Evolutionary conservation across 306 rosid species (phyloP).

Genomic region (Prunus fruticosa): DNA sequence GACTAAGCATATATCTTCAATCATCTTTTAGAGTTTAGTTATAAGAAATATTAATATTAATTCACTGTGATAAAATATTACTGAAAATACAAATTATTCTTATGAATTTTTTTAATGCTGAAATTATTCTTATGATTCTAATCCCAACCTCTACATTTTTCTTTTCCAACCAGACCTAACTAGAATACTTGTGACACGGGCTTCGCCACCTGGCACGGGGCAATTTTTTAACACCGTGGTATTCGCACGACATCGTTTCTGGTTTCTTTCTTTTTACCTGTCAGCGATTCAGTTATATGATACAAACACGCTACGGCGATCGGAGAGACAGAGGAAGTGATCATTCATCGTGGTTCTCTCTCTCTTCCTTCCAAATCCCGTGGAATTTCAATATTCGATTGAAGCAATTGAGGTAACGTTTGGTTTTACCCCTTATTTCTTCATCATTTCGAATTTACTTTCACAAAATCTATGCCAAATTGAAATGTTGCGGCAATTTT

Average conservation of each 20-base stretch:
- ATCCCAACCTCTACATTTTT: neutral
- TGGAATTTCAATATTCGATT: neutral
- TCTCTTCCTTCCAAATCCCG: neutral
- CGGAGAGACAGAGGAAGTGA: neutral
- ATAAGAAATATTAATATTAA: too few species aligned
- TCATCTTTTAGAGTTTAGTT: too few species aligned
- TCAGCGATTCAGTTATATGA: neutral
- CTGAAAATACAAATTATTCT: too few species aligned
- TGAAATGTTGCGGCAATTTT: neutral
- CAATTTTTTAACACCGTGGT: neutral
- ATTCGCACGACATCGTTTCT: neutral
- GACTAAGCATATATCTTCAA: too few species aligned
- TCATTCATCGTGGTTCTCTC: neutral
- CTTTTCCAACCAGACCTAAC: neutral
- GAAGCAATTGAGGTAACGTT: neutral
- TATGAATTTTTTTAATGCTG: too few species aligned
- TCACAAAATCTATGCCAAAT: neutral
- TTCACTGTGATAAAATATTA: too few species aligned
- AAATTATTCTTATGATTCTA: too few species aligned
- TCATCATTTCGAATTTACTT: neutral
- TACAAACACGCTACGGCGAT: neutral
- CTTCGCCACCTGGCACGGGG: slow-evolving; percentile 6
- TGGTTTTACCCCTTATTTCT: neutral
- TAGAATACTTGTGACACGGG: slow-evolving; percentile 16
- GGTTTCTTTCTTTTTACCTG: neutral